A percentile compares a stretch with the other conserved stretches of the same genome.
Conservation (phyloP, 2,329 filamentous ascomycete species). For the Tolypocladium amazonense region DNA sequence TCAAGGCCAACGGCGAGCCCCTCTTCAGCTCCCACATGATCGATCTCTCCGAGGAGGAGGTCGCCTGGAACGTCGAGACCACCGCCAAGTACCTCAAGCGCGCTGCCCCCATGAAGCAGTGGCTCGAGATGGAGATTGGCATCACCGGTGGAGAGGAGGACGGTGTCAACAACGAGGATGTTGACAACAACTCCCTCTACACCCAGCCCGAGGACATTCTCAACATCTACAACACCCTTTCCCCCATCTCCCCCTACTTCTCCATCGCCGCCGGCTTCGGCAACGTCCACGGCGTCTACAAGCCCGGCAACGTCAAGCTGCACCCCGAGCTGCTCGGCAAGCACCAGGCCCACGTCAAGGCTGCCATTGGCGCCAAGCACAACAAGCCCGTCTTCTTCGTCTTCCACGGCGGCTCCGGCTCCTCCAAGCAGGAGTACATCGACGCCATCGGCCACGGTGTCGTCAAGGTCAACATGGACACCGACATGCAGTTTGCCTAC, state of each 20-base stretch:
- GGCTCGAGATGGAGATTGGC: constrained; percentile 86
- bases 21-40: constrained; percentile 99
- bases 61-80: constrained; percentile 84
- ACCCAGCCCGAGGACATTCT: constrained; percentile 96
- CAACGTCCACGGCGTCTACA: constrained; percentile 99
- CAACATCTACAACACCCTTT: constrained; percentile 78
- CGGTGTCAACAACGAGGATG: constrained; percentile 95
- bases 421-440: constrained; percentile 78
- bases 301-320: constrained; percentile 93
- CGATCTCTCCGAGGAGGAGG: constrained; percentile 84
- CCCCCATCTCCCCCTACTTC: constrained; percentile 87
- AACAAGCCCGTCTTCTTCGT: constrained; percentile 97
- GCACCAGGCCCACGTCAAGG: constrained; percentile 87
- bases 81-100: constrained; percentile 91
- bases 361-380: constrained; percentile 59
- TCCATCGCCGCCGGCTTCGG: constrained; percentile 97
- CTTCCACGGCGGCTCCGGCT: constrained; percentile 97
- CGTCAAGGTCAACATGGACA: constrained; percentile 99
- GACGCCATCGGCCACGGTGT: constrained; percentile 89
- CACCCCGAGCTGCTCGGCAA: constrained; percentile 93
- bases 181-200: constrained; percentile 95
- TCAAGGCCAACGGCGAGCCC: constrained; percentile 85
- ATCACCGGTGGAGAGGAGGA: constrained; percentile 98
- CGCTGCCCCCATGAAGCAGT: constrained; percentile 93
- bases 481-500: constrained; percentile 95